Percentiles rank a stretch among this genome's conserved stretches.
Evolutionary conservation across 1,284 basidiomycete genomes (phyloP).

Genomic region (Puccinia horiana): DNA sequence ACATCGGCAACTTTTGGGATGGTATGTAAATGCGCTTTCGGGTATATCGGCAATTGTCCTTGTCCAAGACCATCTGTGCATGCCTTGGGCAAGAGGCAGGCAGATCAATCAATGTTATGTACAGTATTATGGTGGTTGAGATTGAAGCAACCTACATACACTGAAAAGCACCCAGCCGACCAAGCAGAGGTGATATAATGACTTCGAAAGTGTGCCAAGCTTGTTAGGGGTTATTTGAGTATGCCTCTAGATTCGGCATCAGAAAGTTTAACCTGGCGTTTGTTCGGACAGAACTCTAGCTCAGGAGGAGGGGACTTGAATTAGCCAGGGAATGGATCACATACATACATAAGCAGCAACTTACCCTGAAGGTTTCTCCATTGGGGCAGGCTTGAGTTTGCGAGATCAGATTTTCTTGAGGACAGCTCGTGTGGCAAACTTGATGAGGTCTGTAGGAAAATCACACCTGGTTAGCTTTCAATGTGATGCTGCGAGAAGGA

Average conservation of each 20-base stretch:
- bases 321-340: too few relatives aligned
- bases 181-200: background rate
- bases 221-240: background rate
- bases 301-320: too few relatives aligned
- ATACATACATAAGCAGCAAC: too few relatives aligned
- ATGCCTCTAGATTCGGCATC: background rate
- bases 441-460: too few relatives aligned
- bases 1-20: background rate
- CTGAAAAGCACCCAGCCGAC: background rate
- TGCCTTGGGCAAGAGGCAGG: background rate
- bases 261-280: background rate
- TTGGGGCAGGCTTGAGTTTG: too few relatives aligned
- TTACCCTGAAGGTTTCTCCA: too few relatives aligned
- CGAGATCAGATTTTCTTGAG: too few relatives aligned
- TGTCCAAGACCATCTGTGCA: background rate
- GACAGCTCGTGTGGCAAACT: too few relatives aligned
- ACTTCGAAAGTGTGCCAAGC: background rate
- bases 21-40: background rate
- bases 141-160: background rate
- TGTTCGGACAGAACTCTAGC: background rate
- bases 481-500: too few relatives aligned
- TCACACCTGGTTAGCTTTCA: too few relatives aligned
- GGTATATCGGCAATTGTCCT: background rate
- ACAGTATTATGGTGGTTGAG: background rate
- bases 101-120: background rate